Base-by-base conservation (phyloP, 129 eudicot species). In the Oenanthe sinensis region DNA sequence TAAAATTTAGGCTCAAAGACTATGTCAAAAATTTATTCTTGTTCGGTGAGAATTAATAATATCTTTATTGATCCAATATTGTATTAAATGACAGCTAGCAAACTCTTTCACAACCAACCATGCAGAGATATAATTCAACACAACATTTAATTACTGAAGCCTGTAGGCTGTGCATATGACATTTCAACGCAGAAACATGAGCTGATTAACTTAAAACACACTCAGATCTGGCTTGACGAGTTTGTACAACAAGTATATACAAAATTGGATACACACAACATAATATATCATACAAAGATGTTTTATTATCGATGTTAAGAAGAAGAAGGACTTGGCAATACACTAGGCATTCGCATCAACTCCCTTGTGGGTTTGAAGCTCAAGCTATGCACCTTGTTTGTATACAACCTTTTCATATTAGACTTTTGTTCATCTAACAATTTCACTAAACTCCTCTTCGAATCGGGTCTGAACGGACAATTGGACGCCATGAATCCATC, bases 401-500 rank as follows among this genome's bases (percentile, higher is more conserved):
- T 90, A 47, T 95, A 91, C 86, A 95, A 80, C 78, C 85, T 91
- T 81, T 95, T 95, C 37, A 95, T 84, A 77, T 95, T 95, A 0
- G 97, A 77, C 8, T 85, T 85, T 78, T 95, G 98, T 79, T 95
- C 98, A 74, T 84, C 81, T 8, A 90, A 39, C 88, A 95, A 80
- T 69, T 83, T 91, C 79, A 77, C 78, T 70, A 95, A 81, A 78
- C 98, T 95, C 72, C 98, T 88, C 83, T 95, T 95, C 5, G 98
- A 96, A 63, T 95, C 92, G 11, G 89, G 75, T 79, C 98, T 87
- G 47, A 95, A 95, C 8, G 98, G 96, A 69, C 92, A 90, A 70
- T 87, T 85, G 8, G 98, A 88, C 0, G 89, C 93, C 87, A 90
- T 72, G 62, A 87, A 95, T 28, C 98, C 98, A 77, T 95, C 98